Percentiles rank a stretch among this genome's conserved stretches.
phyloP scores from a whole-genome alignment of 192 early-diverging fungal genomes.

The Linnemannia zychae region DNA sequence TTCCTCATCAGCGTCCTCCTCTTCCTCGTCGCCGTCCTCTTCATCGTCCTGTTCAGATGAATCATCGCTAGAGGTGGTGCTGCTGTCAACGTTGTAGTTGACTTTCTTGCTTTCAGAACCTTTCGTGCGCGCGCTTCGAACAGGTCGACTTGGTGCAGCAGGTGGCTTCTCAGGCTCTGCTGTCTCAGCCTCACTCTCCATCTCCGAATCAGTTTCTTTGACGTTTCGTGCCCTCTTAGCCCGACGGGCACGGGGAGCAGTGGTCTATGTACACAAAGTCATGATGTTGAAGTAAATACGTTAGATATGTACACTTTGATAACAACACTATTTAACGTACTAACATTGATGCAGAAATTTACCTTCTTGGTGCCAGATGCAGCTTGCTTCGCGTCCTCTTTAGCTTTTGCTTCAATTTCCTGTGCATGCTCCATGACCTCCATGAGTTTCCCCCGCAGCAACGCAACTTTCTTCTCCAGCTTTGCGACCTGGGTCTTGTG shows the following conservation, averaged over 20 bases:
- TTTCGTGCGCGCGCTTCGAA: constrained; percentile 5
- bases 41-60: neutral
- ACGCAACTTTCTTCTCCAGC: constrained; percentile 35
- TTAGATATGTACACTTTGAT: neutral
- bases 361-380: constrained; percentile 11
- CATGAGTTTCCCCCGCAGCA: constrained; percentile 21
- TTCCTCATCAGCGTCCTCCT: constrained; percentile 6
- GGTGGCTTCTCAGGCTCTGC: neutral
- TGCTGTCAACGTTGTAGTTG: constrained; percentile 7
- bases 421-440: constrained; percentile 34
- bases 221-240: neutral
- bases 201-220: neutral
- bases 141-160: neutral
- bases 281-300: neutral
- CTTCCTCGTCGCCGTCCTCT: neutral
- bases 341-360: neutral
- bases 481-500: neutral
- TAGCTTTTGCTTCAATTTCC: constrained; percentile 12
- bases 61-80: neutral
- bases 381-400: constrained; percentile 13
- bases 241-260: neutral
- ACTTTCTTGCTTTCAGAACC: constrained; percentile 12
- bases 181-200: constrained; percentile 1
- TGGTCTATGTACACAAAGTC: neutral
- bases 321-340: neutral